Evolutionary conservation across 176 grass and related monocot species (phyloP).

Genomic region (Carex scoparia): DNA sequence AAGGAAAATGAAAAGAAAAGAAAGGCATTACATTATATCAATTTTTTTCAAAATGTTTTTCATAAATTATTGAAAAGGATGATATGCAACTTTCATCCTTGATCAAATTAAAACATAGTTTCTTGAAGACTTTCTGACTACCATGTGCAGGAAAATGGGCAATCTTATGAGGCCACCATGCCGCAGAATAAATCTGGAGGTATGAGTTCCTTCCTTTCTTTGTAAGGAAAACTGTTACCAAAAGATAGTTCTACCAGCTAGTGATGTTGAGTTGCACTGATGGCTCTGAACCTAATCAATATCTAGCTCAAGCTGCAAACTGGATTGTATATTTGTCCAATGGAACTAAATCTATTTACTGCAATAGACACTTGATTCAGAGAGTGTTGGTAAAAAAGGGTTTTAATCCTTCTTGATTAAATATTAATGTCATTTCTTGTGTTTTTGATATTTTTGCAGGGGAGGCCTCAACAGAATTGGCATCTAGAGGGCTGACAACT

Average conservation of each 20-base stretch:
- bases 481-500: conserved; percentile 1
- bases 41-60: neutral
- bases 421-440: neutral
- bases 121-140: neutral
- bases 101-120: neutral
- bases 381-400: neutral
- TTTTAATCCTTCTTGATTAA: conserved; percentile 2
- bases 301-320: neutral
- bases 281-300: neutral
- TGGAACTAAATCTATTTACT: neutral
- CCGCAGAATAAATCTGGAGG: neutral
- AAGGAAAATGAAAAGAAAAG: neutral
- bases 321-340: neutral
- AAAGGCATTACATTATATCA: neutral
- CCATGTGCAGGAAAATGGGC: neutral
- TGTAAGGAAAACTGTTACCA: neutral
- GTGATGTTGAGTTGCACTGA: neutral
- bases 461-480: conserved; percentile 3
- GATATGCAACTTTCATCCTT: neutral
- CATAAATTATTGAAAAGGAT: neutral
- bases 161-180: conserved; percentile 2
- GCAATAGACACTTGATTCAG: neutral
- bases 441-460: neutral
- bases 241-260: neutral
- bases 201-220: neutral